Percentiles rank a stretch among this genome's conserved stretches.
These are phyloP conservation scores for Fulvia fulva DNA, from an alignment of 2,329 filamentous ascomycete genomes.

Conservation along the genomic window DNA sequence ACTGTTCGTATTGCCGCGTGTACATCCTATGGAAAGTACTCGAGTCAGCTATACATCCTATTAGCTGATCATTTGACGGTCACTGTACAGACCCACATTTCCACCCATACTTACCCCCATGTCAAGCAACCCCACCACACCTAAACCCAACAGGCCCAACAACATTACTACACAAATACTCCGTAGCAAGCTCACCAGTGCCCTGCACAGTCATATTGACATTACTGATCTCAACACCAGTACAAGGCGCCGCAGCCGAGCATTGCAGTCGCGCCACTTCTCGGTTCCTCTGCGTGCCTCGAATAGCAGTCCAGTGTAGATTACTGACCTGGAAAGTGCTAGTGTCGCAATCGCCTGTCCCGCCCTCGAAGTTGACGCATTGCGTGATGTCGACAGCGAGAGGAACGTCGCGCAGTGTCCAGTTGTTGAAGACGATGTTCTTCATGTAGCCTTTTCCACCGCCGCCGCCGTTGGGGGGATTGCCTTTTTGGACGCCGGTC, in stretches of 20 bases:
- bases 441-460: constrained; percentile 48
- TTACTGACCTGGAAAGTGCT: constrained; percentile 39
- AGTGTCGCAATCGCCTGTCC: constrained; percentile 26
- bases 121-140: constrained; percentile 5
- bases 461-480: constrained; percentile 56
- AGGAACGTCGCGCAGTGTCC: constrained; percentile 19
- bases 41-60: too few species aligned
- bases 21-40: too few species aligned
- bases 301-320: constrained; percentile 29
- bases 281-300: constrained; percentile 26
- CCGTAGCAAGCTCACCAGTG: not conserved
- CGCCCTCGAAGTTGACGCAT: constrained; percentile 27
- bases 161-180: constrained; percentile 15
- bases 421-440: constrained; percentile 38
- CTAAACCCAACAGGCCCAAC: constrained; percentile 9
- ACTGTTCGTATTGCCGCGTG: too few species aligned
- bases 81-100: too few species aligned
- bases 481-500: constrained; percentile 44
- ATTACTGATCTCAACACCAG: constrained; percentile 17
- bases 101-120: too few species aligned
- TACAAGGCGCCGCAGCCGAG: constrained; percentile 26
- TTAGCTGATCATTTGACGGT: too few species aligned
- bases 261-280: constrained; percentile 29
- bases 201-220: constrained; percentile 8
- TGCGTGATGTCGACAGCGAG: constrained; percentile 28